Conservation (phyloP, 495 filamentous ascomycete genomes). For the Poronia punctata region DNA sequence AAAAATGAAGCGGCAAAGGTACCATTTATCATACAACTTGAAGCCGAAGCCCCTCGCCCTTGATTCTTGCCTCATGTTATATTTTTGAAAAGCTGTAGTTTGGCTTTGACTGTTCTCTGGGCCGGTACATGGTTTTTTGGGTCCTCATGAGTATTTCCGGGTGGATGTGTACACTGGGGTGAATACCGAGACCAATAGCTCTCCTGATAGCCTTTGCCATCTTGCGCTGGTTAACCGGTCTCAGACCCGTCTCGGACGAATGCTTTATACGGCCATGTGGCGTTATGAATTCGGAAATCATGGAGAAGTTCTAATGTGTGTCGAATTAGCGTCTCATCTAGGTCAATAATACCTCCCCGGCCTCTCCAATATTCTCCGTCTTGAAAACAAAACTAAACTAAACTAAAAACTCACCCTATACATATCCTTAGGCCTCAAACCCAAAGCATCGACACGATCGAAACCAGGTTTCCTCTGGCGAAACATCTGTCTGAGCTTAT, state of each 20-base stretch:
- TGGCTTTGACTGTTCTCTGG: constrained; percentile 11
- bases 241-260: constrained; percentile 63
- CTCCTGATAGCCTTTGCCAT: constrained; percentile 88
- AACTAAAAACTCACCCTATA: constrained; percentile 60
- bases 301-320: constrained; percentile 71
- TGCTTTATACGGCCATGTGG: constrained; percentile 79
- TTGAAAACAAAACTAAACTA: background rate
- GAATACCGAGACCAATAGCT: constrained; percentile 79
- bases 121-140: constrained; percentile 1
- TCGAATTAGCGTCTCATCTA: constrained; percentile 3
- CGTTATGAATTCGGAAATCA: constrained; percentile 87
- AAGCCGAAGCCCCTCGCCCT: too few species aligned
- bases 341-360: background rate
- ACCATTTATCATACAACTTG: too few species aligned
- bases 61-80: too few species aligned
- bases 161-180: constrained; percentile 88
- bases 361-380: constrained; percentile 3
- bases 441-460: constrained; percentile 79
- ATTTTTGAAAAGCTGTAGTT: constrained; percentile 9
- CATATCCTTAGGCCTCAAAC: constrained; percentile 71
- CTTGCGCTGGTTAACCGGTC: constrained; percentile 83
- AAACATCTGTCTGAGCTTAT: constrained; percentile 34
- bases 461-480: too few species aligned
- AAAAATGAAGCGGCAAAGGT: constrained; percentile 11
- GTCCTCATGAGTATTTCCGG: constrained; percentile 65